A percentile compares a stretch with the other conserved stretches of the same genome.
These are phyloP conservation scores for Saccharomyces hybrid DNA, from an alignment of 1,139 yeast genomes.

Conservation along the genomic window DNA sequence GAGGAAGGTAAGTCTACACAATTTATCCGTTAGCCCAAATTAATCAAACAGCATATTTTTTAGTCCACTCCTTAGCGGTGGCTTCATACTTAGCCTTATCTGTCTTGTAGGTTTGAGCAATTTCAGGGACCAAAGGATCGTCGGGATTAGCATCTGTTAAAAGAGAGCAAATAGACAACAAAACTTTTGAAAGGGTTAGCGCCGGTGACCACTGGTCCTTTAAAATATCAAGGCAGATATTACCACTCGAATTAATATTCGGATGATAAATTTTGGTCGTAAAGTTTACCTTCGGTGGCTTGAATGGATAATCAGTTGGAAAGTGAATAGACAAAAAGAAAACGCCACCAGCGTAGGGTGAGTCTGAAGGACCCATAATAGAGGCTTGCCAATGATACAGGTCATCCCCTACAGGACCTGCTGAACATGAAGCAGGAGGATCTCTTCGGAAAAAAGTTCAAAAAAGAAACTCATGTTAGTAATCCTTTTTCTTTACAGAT, in stretches of 20 bases:
- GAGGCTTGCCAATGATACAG: slow-evolving; percentile 96
- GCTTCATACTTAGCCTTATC: slow-evolving; percentile 93
- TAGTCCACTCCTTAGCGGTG: slow-evolving; percentile 97
- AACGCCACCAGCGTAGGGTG: slow-evolving; percentile 90
- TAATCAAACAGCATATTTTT: slow-evolving; percentile 82
- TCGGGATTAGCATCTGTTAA: slow-evolving; percentile 97
- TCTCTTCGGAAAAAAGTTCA: neutral
- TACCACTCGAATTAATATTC: slow-evolving; percentile 79
- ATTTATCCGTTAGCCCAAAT: neutral
- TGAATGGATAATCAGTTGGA: slow-evolving; percentile 93
- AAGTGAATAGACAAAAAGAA: slow-evolving; percentile 83
- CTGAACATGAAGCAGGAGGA: slow-evolving; percentile 98
- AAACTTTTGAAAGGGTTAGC: slow-evolving; percentile 74
- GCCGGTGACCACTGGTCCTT: slow-evolving; percentile 67
- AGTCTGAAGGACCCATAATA: slow-evolving; percentile 91
- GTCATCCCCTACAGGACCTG: slow-evolving; percentile 97
- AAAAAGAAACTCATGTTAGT: neutral
- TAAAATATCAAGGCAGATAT: slow-evolving; percentile 39
- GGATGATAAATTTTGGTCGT: slow-evolving; percentile 89
- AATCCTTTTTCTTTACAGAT: neutral
- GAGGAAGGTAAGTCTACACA: neutral
- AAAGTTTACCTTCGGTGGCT: slow-evolving; percentile 87
- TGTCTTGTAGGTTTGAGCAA: slow-evolving; percentile 92
- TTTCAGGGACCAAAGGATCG: slow-evolving; percentile 97
- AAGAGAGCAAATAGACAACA: slow-evolving; percentile 80